Evolutionary conservation across 2,329 filamentous ascomycete species (phyloP).

Genomic region (Monilinia aucupariae): DNA sequence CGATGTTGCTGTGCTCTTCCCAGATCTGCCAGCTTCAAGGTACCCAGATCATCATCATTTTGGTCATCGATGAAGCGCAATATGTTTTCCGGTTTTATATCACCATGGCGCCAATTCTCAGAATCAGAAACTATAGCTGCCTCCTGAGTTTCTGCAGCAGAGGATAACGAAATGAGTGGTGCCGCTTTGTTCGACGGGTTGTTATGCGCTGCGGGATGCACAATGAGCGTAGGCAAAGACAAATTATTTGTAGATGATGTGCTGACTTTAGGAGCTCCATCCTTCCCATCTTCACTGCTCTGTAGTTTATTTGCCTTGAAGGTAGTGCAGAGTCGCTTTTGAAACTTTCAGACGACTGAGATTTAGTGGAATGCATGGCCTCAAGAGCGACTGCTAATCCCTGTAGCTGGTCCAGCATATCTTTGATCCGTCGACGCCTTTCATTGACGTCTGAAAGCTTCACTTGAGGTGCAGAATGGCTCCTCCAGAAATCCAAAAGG

Average conservation of each 20-base stretch:
- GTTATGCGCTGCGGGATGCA: neutral
- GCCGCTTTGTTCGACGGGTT: too few relatives aligned
- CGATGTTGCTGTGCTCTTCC: slow-evolving; percentile 6
- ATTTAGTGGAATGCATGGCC: neutral
- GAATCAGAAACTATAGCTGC: neutral
- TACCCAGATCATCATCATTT: neutral
- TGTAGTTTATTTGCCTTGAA: neutral
- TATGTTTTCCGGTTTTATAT: slow-evolving; percentile 1
- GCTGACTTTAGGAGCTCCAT: neutral
- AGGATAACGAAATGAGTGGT: neutral
- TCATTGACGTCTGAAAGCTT: neutral
- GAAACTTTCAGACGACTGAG: neutral
- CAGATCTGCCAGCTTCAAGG: slow-evolving; percentile 4
- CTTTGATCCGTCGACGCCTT: neutral
- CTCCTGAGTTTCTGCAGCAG: neutral
- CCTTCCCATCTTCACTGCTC: neutral
- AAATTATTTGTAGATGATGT: neutral
- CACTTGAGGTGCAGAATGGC: neutral
- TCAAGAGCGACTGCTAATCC: neutral
- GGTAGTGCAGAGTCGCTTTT: neutral
- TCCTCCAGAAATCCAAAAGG: neutral
- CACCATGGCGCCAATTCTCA: neutral
- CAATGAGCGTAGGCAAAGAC: neutral
- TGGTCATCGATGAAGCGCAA: neutral
- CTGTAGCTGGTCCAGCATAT: neutral